Evolutionary conservation across 2,329 filamentous ascomycete species (phyloP), one percentile per base, ranked within the genome.

Genomic region (Aspergillus intermedius): DNA sequence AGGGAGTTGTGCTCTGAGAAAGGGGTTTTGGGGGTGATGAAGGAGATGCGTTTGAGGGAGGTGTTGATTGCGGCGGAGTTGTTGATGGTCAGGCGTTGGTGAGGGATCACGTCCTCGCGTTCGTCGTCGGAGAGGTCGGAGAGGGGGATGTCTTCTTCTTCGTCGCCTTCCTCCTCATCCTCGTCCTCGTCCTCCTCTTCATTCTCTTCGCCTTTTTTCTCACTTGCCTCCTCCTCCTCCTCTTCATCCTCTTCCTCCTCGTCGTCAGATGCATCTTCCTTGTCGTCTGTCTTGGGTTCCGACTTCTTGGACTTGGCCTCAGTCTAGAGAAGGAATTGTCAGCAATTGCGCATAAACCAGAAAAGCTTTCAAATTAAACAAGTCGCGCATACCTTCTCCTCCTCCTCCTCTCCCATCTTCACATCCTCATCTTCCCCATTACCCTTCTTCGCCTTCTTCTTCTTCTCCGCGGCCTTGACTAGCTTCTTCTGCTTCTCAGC

Each of bases 1-100:
- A 97, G 73, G 37, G 82, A 82, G 71, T 95, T 89, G 72, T 95
- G 87, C 60, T 86, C 82, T 53, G 84, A 85, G 74, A 98, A 98
- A 41, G 87, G 79, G 17, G 88, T 82, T 55, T 80, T 78, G 47
- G 80, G 77, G 48, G 81, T 81, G 12, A 72, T 64, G 57, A 70
- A 69, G 44, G 68, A 70, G 56, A 75, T 70, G 53, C 91, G 88
- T 63, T 87, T 86, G 53, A 94, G 79, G 10, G 89, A 83, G 58
- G 87, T 78, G 56, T 82, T 81, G 45, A 98, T 87, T 30, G 91
- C 93, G 56, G 87, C 77, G 47, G 87, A 91, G 76, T 98, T 98
- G 80, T 98, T 96, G 75, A 97, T 97, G 46, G 91, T 96, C 57
- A 96, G 84, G 60, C 90, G 87, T 67, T 93, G 89, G 73, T 95